Percentiles rank a stretch among this genome's conserved stretches.
These are phyloP conservation scores for Geum urbanum DNA, from an alignment of 306 rosid species.

Conservation along the genomic window DNA sequence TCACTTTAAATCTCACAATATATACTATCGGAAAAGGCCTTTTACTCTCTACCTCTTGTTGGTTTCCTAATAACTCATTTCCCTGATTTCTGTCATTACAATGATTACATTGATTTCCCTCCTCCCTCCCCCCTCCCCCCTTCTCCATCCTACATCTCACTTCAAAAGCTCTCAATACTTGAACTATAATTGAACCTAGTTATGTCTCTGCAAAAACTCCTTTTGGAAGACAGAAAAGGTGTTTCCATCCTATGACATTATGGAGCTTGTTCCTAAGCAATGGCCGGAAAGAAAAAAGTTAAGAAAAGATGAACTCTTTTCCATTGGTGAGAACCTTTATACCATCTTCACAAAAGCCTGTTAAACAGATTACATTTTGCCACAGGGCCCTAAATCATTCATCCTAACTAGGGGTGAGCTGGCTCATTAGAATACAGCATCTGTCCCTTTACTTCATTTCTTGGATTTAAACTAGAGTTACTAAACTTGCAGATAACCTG, in stretches of 20 bases:
- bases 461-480: too few relatives aligned
- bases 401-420: too few relatives aligned
- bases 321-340: not conserved
- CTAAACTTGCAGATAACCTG: too few relatives aligned
- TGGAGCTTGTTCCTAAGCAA: not conserved
- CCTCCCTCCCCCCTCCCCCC: too few relatives aligned
- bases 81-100: not conserved
- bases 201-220: not conserved
- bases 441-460: too few relatives aligned
- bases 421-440: too few relatives aligned
- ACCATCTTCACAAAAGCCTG: not conserved
- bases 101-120: not conserved
- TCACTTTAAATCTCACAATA: too few relatives aligned
- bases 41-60: not conserved
- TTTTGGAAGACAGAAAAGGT: not conserved
- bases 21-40: too few relatives aligned
- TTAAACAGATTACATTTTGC: too few relatives aligned
- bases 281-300: not conserved
- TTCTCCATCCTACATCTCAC: not conserved
- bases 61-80: not conserved
- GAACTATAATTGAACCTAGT: not conserved
- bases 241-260: not conserved
- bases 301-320: not conserved
- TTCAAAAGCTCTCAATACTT: not conserved
- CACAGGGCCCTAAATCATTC: too few relatives aligned